Percentiles rank a stretch among this genome's conserved stretches.
phyloP scores from a whole-genome alignment of 768 basidiomycete genomes.

The Hygrocybe coccinea region DNA sequence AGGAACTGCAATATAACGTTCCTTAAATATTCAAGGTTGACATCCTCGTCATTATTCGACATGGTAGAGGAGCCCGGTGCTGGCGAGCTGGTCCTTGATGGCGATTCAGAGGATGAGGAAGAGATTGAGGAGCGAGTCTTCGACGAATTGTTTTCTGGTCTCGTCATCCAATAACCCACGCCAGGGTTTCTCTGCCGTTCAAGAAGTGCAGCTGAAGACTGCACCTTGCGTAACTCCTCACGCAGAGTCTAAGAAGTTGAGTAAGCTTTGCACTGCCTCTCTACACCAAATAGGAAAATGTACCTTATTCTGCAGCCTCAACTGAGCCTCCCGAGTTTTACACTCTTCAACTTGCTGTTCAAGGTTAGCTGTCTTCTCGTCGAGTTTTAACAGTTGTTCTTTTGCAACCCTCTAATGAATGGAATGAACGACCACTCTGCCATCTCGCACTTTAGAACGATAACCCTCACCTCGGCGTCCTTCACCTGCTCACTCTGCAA shows the following conservation, averaged over 20 bases:
- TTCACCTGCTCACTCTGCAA: conserved; percentile 43
- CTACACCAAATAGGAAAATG: conserved; percentile 9
- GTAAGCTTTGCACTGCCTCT: background rate
- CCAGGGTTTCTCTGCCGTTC: conserved; percentile 92
- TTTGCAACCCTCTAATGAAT: conserved; percentile 30
- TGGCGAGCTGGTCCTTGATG: conserved; percentile 38
- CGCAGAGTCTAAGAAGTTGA: conserved; percentile 64
- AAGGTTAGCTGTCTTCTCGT: conserved; percentile 44
- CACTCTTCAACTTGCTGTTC: conserved; percentile 72
- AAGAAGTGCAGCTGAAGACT: conserved; percentile 83
- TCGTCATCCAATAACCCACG: conserved; percentile 83
- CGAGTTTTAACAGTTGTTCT: conserved; percentile 43
- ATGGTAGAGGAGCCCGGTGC: conserved; percentile 28
- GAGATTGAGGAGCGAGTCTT: conserved; percentile 35
- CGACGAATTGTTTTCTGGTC: conserved; percentile 34
- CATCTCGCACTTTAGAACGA: background rate
- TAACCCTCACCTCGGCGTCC: conserved; percentile 58
- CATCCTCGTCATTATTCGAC: conserved; percentile 72
- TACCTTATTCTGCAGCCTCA: conserved; percentile 78
- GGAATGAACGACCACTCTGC: conserved; percentile 2
- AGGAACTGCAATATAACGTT: conserved; percentile 97
- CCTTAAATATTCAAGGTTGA: conserved; percentile 92
- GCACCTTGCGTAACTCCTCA: conserved; percentile 93
- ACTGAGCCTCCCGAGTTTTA: conserved; percentile 62
- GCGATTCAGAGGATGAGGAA: conserved; percentile 29